A percentile compares a stretch with the other conserved stretches of the same genome.
Evolutionary conservation across 1,284 basidiomycete species (phyloP).

Genomic region (Sporisorium graminicola): DNA sequence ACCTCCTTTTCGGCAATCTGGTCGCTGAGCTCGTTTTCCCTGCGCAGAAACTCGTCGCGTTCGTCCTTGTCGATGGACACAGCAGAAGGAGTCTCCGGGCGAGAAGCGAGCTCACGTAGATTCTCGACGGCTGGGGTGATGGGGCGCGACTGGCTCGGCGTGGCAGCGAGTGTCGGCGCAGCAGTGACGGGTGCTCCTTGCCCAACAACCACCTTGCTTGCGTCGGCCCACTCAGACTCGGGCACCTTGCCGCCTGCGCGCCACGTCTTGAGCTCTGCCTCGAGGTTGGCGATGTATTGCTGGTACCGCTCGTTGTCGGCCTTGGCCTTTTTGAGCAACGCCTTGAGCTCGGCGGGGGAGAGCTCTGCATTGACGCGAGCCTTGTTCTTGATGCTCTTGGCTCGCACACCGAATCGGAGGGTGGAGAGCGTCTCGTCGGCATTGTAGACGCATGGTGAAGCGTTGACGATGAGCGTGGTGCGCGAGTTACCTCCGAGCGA

Average conservation of each 20-base stretch:
- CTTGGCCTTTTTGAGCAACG: constrained; percentile 88
- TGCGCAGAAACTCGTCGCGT: constrained; percentile 92
- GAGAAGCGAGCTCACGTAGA: constrained; percentile 75
- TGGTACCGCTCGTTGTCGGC: constrained; percentile 85
- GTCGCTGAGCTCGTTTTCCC: constrained; percentile 97
- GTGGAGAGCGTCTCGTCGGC: constrained; percentile 97
- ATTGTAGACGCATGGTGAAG: constrained; percentile 96
- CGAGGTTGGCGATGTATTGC: constrained; percentile 88
- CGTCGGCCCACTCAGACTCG: constrained; percentile 83
- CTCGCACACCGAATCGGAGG: constrained; percentile 91
- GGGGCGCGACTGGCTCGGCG: constrained; percentile 69
- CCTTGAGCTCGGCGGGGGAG: constrained; percentile 95
- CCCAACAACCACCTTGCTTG: constrained; percentile 75
- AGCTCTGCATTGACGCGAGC: constrained; percentile 98
- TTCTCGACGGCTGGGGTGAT: constrained; percentile 85
- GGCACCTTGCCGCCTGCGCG: constrained; percentile 88
- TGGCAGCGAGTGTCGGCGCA: constrained; percentile 58
- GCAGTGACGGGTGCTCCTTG: constrained; percentile 51
- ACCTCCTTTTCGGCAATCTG: constrained; percentile 83
- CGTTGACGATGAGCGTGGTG: constrained; percentile 98
- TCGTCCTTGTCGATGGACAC: constrained; percentile 93
- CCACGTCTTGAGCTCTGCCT: constrained; percentile 93
- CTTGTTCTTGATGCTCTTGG: constrained; percentile 99
- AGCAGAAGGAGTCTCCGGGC: constrained; percentile 77
- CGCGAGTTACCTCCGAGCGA: constrained; percentile 98